These are phyloP conservation scores for Thermothielavioides terrestris DNA, from an alignment of 495 filamentous ascomycete species.

Conservation along the genomic window DNA sequence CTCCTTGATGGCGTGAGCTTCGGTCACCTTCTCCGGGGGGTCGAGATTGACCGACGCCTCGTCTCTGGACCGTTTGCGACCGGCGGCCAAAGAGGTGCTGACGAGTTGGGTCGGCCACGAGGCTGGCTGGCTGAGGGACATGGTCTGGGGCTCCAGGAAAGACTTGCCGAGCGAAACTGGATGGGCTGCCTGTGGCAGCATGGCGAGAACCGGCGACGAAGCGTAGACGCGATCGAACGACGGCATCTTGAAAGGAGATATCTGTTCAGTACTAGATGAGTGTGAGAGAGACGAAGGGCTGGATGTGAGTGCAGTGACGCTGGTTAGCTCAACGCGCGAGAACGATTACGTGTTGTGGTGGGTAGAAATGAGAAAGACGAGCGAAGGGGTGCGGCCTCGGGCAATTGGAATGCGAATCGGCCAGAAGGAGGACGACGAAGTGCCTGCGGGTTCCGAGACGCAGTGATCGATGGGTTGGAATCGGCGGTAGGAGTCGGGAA, in stretches of 20 bases:
- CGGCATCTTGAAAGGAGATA: constrained; percentile 35
- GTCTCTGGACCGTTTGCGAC: constrained; percentile 57
- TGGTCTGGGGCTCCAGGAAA: constrained; percentile 32
- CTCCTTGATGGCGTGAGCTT: constrained; percentile 37
- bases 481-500: not conserved
- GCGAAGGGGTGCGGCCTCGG: constrained; percentile 13
- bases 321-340: constrained; percentile 16
- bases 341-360: not conserved
- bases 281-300: constrained; percentile 8
- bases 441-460: constrained; percentile 7
- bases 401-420: constrained; percentile 23
- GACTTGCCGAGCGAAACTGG: constrained; percentile 38
- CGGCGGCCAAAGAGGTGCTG: constrained; percentile 31
- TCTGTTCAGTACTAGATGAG: constrained; percentile 30
- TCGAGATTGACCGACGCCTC: constrained; percentile 53
- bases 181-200: constrained; percentile 39
- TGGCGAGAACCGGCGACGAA: constrained; percentile 45
- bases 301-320: constrained; percentile 20
- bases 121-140: constrained; percentile 33
- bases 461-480: constrained; percentile 2
- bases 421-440: constrained; percentile 14
- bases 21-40: constrained; percentile 37
- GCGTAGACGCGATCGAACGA: constrained; percentile 38
- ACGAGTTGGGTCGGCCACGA: constrained; percentile 22
- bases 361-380: constrained; percentile 1